Evolutionary conservation across 2,329 filamentous ascomycete genomes (phyloP).

Genomic region (Neopestalotiopsis rosae): DNA sequence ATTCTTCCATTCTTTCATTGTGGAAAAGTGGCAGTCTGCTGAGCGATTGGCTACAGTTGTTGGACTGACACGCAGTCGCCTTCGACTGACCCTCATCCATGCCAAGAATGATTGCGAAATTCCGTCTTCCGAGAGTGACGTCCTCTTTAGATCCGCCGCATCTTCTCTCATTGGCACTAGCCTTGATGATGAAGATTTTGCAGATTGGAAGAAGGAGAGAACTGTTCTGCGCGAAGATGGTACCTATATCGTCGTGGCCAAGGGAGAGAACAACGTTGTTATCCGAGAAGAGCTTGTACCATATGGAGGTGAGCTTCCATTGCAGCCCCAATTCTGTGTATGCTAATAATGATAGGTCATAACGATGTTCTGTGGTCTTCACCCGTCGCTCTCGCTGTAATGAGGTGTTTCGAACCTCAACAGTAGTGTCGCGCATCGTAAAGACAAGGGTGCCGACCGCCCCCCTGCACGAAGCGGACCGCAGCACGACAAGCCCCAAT

Average conservation of each 20-base stretch:
- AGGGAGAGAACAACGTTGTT: constrained; percentile 48
- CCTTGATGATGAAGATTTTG: constrained; percentile 43
- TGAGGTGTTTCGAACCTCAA: constrained; percentile 61
- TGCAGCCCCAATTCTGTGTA: not conserved
- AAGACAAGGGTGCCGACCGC: too few relatives aligned
- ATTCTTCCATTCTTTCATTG: constrained; percentile 65
- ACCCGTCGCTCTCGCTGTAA: constrained; percentile 66
- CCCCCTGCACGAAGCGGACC: not conserved
- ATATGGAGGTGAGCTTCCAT: constrained; percentile 54
- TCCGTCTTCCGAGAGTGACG: constrained; percentile 71
- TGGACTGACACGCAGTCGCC: constrained; percentile 51
- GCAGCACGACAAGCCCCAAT: not conserved
- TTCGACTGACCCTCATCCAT: constrained; percentile 78
- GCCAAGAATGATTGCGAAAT: constrained; percentile 85
- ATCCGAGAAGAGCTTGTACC: constrained; percentile 61
- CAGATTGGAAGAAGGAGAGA: constrained; percentile 49
- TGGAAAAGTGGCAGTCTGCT: constrained; percentile 83
- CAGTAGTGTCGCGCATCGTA: not conserved
- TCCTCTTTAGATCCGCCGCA: constrained; percentile 65
- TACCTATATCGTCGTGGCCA: constrained; percentile 55
- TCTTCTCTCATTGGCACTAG: constrained; percentile 50
- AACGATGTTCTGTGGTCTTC: constrained; percentile 72
- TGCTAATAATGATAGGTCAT: constrained; percentile 57
- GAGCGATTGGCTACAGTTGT: constrained; percentile 66
- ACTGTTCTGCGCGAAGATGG: constrained; percentile 50